Percentiles rank a stretch among this genome's conserved stretches.
Conservation (phyloP, 2,329 filamentous ascomycete species). For the Microcyclosporella mali region DNA sequence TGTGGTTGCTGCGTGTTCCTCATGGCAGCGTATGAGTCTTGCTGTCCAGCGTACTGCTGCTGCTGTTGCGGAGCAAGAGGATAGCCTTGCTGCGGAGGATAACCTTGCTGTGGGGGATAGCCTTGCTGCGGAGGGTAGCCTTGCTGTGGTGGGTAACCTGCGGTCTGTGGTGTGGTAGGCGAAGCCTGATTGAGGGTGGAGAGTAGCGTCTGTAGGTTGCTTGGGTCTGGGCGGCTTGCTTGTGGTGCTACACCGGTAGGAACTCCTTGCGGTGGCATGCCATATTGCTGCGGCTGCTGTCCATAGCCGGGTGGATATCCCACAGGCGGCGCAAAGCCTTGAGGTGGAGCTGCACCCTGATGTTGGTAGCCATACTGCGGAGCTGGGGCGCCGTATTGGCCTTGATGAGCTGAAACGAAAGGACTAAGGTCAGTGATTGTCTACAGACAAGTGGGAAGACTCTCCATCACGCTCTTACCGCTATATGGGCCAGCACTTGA, state of each 20-base stretch:
- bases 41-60: constrained; percentile 7
- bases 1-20: constrained; percentile 24
- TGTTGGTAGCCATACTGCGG: constrained; percentile 27
- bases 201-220: constrained; percentile 64
- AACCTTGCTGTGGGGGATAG: neutral
- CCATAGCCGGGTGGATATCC: constrained; percentile 15
- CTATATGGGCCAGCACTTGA: constrained; percentile 19
- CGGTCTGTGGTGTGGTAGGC: constrained; percentile 12
- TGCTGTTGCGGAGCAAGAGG: constrained; percentile 1
- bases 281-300: constrained; percentile 22
- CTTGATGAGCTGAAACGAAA: too few species aligned
- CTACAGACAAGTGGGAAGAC: too few species aligned
- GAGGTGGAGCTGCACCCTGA: constrained; percentile 31
- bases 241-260: too few species aligned
- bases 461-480: too few species aligned
- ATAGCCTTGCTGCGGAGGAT: neutral
- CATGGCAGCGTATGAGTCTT: constrained; percentile 22
- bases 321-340: constrained; percentile 11
- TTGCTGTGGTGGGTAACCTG: constrained; percentile 17
- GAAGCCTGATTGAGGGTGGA: constrained; percentile 47
- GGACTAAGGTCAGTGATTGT: too few species aligned
- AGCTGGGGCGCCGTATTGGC: neutral
- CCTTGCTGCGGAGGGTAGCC: constrained; percentile 17
- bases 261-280: too few species aligned
- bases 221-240: constrained; percentile 50